A percentile compares a stretch with the other conserved stretches of the same genome.
Conservation (phyloP, 2,329 filamentous ascomycete species). For the Fonsecaea pedrosoi region DNA sequence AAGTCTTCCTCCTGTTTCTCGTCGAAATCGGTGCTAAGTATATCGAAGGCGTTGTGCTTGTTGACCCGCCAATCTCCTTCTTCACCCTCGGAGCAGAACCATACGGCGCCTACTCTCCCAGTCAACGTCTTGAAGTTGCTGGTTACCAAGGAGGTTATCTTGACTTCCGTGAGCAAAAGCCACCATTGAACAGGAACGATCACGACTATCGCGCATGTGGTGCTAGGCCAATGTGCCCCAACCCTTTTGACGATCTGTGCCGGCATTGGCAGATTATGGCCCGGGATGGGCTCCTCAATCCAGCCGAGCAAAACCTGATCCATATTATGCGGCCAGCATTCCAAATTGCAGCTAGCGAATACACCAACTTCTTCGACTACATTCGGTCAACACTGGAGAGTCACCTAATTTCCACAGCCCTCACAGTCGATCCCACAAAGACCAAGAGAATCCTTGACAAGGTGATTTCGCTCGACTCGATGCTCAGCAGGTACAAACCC, state of each 20-base stretch:
- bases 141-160: slow-evolving; percentile 37
- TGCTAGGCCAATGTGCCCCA: slow-evolving; percentile 29
- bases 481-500: slow-evolving; percentile 36
- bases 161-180: slow-evolving; percentile 33
- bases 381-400: slow-evolving; percentile 32
- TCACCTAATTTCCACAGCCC: slow-evolving; percentile 29
- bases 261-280: slow-evolving; percentile 36
- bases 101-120: slow-evolving; percentile 29
- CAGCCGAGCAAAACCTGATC: slow-evolving; percentile 25
- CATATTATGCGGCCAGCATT: slow-evolving; percentile 36
- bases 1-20: slow-evolving; percentile 9
- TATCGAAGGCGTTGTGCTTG: slow-evolving; percentile 31
- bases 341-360: slow-evolving; percentile 37
- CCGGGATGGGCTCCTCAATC: slow-evolving; percentile 28
- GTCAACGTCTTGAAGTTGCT: slow-evolving; percentile 31
- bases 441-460: slow-evolving; percentile 32
- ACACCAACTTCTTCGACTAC: slow-evolving; percentile 35
- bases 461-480: slow-evolving; percentile 33
- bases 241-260: slow-evolving; percentile 37
- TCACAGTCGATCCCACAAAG: slow-evolving; percentile 28
- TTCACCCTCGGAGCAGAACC: slow-evolving; percentile 33
- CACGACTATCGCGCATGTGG: slow-evolving; percentile 37
- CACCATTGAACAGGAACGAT: slow-evolving; percentile 26
- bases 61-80: slow-evolving; percentile 35
- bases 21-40: slow-evolving; percentile 7